Conservation (phyloP, 495 filamentous ascomycete genomes). For the Mycothermus thermophilus region DNA sequence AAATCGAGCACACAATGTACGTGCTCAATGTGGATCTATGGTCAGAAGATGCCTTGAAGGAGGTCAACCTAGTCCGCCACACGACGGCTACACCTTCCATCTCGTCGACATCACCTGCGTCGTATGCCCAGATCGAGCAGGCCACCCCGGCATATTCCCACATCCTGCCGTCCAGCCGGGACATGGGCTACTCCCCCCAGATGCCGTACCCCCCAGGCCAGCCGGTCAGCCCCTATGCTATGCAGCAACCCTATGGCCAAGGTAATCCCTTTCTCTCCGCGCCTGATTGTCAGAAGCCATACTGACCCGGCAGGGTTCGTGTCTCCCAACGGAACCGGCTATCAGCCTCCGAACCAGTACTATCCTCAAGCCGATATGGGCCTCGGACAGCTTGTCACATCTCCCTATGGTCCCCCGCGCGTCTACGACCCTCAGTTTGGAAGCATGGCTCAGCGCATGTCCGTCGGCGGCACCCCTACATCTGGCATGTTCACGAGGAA, state of each 20-base stretch:
- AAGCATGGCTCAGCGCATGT: constrained; percentile 20
- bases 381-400: constrained; percentile 8
- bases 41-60: constrained; percentile 66
- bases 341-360: constrained; percentile 18
- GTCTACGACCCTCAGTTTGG: constrained; percentile 14
- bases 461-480: constrained; percentile 31
- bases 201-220: constrained; percentile 12
- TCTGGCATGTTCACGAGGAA: constrained; percentile 94
- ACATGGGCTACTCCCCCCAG: constrained; percentile 13
- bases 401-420: constrained; percentile 13
- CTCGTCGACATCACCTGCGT: constrained; percentile 46
- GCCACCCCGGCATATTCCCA: constrained; percentile 20
- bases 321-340: constrained; percentile 13
- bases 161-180: constrained; percentile 21
- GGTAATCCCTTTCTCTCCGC: constrained; percentile 2
- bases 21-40: constrained; percentile 90
- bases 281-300: too few species aligned
- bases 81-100: constrained; percentile 82
- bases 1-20: constrained; percentile 72
- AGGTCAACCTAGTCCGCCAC: constrained; percentile 89
- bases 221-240: constrained; percentile 14
- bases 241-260: constrained; percentile 12
- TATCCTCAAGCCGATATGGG: constrained; percentile 15
- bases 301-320: constrained; percentile 9
- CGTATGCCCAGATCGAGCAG: constrained; percentile 20